Evolutionary conservation across 192 early-diverging fungal species (phyloP), one percentile per base, ranked within the genome.

Genomic region (Backusella macrospora): DNA sequence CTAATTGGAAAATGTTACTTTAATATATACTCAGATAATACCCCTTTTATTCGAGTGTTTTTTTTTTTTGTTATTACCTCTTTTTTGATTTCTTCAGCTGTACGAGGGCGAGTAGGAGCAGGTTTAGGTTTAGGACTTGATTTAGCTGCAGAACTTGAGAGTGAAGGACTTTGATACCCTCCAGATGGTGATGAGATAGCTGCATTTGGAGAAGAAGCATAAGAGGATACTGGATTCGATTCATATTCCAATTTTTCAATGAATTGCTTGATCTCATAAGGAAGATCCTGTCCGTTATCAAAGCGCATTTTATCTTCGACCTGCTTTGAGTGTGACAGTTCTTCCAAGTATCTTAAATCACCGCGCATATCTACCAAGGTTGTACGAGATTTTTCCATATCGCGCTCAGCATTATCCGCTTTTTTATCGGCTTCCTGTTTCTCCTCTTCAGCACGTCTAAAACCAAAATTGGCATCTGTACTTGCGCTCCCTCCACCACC

Each of bases 401-500:
- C 75, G 42, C 75, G 72, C 76, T 88, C 86, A 65, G 81, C 70
- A 10, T 80, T 80, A 46, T 72, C 65, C 7, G 86, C 72, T 48
- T 78, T 74, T 39, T 82, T 84, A 63, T 81, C 81, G 43, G 76
- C 76, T 5, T 75, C 80, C 71, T 79, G 76, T 65, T 88, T 82
- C 63, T 88, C 83, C 49, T 85, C 82, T 70, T 84, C 83, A 46
- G 83, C 82, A 10, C 81, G 72, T 62, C 74, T 66, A 12, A 74
- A 67, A 14, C 71, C 69, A 52, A 62, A 67, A 34, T 59, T 45
- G 12, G 73, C 63, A 64, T 80, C 75, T 48, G 80, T 70, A 6
- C 66, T 65, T 4, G 55, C 43, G 13, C 83, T 80, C 29, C 29
- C 52, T 34, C 81, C 82, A 10, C 82, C 72, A 6, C 77, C 81